Percentiles rank a stretch among this genome's conserved stretches.
These are phyloP conservation scores for Skeletonema potamos DNA, from an alignment of 108 stramenopile species.

Conservation along the genomic window DNA sequence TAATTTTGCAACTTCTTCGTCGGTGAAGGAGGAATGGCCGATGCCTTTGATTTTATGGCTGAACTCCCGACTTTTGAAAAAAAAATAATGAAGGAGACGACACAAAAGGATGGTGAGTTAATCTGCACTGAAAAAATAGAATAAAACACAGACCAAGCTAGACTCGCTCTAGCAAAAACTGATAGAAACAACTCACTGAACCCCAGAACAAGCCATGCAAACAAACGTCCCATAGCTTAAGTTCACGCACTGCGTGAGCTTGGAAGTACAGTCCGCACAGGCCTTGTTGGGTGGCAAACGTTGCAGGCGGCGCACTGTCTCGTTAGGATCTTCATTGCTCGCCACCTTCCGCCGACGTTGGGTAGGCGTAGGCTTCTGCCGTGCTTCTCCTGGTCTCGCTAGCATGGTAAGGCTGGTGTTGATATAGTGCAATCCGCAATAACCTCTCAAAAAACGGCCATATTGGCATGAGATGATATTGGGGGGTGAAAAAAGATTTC, in stretches of 20 bases:
- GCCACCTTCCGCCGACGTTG: conserved; percentile 24
- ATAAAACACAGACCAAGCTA: too few relatives aligned
- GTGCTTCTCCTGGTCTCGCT: conserved; percentile 42
- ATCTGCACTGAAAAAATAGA: too few relatives aligned
- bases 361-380: conserved; percentile 6
- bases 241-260: conserved; percentile 78
- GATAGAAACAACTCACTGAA: conserved; percentile 45
- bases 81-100: background rate
- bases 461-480: too few relatives aligned
- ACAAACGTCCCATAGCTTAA: conserved; percentile 74
- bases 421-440: too few relatives aligned
- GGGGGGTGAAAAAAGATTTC: too few relatives aligned
- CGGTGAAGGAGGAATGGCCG: conserved; percentile 76
- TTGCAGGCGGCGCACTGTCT: conserved; percentile 49
- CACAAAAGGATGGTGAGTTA: too few relatives aligned
- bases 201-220: conserved; percentile 77
- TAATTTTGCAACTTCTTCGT: conserved; percentile 61
- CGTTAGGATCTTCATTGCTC: conserved; percentile 33
- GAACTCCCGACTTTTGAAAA: conserved; percentile 58
- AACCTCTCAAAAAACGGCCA: too few relatives aligned
- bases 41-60: conserved; percentile 79
- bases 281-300: conserved; percentile 68
- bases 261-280: conserved; percentile 78
- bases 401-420: conserved; percentile 26
- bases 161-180: too few relatives aligned